Evolutionary conservation across 2,329 filamentous ascomycete species (phyloP).

Genomic region (Emericellopsis atlantica): DNA sequence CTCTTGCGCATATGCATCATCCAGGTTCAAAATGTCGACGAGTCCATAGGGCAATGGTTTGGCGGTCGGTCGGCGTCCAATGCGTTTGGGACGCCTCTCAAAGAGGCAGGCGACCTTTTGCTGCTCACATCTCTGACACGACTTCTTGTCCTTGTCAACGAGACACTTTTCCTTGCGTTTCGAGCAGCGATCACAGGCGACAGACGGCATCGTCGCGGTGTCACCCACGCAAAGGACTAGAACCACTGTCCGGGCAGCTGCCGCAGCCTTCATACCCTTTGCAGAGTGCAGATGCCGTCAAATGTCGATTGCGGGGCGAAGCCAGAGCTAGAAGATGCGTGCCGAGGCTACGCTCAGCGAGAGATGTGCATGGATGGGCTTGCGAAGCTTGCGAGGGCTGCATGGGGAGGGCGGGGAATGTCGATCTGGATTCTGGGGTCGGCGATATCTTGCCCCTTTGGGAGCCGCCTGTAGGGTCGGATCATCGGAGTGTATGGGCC

Average conservation of each 20-base stretch:
- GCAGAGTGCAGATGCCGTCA: background rate
- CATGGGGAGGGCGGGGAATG: no score
- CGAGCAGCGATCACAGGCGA: conserved; percentile 1
- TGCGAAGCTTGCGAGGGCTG: no score
- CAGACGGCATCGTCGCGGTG: no score
- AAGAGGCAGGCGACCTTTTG: background rate
- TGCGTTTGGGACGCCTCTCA: background rate
- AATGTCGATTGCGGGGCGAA: background rate
- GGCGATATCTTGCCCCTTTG: no score
- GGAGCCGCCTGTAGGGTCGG: no score
- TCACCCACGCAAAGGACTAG: no score
- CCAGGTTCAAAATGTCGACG: background rate
- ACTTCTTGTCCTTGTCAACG: background rate
- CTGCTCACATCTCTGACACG: background rate
- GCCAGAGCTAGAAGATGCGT: background rate
- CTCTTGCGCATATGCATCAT: background rate
- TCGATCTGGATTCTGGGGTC: no score
- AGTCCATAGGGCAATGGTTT: background rate
- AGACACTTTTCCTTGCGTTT: conserved; percentile 1
- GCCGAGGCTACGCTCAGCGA: background rate
- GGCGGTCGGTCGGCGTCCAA: background rate
- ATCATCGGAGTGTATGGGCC: no score
- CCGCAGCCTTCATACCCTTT: no score
- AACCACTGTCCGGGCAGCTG: no score
- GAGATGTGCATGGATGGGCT: no score